Conservation (phyloP, 768 basidiomycete species). For the Amanita phalloides region DNA sequence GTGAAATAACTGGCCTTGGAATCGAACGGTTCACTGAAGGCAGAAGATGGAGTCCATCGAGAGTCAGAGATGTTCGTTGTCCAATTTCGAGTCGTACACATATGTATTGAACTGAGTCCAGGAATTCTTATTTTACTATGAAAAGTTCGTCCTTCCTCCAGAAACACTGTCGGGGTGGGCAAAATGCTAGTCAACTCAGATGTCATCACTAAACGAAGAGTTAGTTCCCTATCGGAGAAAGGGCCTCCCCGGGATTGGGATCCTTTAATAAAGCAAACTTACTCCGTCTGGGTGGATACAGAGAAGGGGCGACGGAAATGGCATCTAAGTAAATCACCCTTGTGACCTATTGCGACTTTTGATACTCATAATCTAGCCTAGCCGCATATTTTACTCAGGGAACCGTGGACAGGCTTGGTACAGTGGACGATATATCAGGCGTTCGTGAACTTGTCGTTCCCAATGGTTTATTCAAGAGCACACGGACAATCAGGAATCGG, state of each 20-base stretch:
- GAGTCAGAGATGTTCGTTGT: constrained; percentile 63
- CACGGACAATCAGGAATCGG: constrained; percentile 43
- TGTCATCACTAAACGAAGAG: neutral
- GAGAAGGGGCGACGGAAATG: constrained; percentile 62
- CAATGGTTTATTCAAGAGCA: constrained; percentile 57
- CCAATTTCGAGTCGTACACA: constrained; percentile 5
- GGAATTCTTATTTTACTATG: constrained; percentile 84
- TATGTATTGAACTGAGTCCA: constrained; percentile 17
- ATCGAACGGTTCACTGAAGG: constrained; percentile 86
- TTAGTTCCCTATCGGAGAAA: constrained; percentile 24
- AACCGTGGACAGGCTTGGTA: constrained; percentile 60
- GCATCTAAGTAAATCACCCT: constrained; percentile 58
- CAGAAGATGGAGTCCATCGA: constrained; percentile 72
- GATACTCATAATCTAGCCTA: constrained; percentile 16
- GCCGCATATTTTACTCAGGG: constrained; percentile 78
- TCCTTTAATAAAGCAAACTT: constrained; percentile 73
- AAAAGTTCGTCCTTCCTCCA: constrained; percentile 46
- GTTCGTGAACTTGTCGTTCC: constrained; percentile 57
- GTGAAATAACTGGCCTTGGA: constrained; percentile 66
- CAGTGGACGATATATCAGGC: constrained; percentile 54
- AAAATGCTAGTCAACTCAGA: constrained; percentile 2
- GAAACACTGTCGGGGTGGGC: constrained; percentile 34
- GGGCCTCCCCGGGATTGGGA: constrained; percentile 54
- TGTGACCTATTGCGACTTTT: constrained; percentile 1
- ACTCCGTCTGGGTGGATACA: constrained; percentile 67